Evolutionary conservation across 2,329 filamentous ascomycete genomes (phyloP).

Genomic region (Blastomyces emzantsi): DNA sequence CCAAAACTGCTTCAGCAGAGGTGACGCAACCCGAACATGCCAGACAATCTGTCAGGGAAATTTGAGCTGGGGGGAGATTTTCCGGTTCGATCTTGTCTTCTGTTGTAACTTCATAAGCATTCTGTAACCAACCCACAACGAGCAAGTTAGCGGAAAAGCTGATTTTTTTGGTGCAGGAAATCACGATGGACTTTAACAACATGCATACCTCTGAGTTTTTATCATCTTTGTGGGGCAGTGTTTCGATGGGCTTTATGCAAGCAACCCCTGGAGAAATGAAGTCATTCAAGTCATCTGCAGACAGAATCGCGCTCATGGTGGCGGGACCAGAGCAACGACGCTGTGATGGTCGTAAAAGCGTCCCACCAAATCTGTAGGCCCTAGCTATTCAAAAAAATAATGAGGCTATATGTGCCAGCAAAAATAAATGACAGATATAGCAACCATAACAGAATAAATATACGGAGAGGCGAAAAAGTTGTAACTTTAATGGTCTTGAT

Average conservation of each 20-base stretch:
- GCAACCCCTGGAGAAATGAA: constrained; percentile 97
- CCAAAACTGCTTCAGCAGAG: constrained; percentile 92
- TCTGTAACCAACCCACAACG: constrained; percentile 28
- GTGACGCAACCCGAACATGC: constrained; percentile 97
- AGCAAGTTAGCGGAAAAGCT: constrained; percentile 1
- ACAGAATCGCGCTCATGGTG: constrained; percentile 93
- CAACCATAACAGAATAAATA: not conserved
- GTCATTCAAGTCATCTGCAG: constrained; percentile 93
- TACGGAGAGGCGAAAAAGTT: not conserved
- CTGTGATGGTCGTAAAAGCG: not conserved
- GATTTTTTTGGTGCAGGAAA: not conserved
- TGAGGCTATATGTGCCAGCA: not conserved
- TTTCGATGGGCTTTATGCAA: constrained; percentile 96
- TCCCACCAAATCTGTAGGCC: not conserved
- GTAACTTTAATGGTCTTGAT: not conserved
- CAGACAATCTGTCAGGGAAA: constrained; percentile 93
- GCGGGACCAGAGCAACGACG: not conserved
- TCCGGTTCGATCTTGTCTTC: constrained; percentile 62
- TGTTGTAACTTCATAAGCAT: constrained; percentile 78
- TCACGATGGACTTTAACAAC: not conserved
- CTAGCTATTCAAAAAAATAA: not conserved
- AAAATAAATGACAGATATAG: not conserved
- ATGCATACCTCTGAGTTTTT: constrained; percentile 38
- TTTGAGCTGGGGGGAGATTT: constrained; percentile 66
- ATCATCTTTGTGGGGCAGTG: constrained; percentile 58